Evolutionary conservation across 805 yeast genomes (phyloP), one percentile per base, ranked within the genome.

Genomic region (Candida broadrunensis): DNA sequence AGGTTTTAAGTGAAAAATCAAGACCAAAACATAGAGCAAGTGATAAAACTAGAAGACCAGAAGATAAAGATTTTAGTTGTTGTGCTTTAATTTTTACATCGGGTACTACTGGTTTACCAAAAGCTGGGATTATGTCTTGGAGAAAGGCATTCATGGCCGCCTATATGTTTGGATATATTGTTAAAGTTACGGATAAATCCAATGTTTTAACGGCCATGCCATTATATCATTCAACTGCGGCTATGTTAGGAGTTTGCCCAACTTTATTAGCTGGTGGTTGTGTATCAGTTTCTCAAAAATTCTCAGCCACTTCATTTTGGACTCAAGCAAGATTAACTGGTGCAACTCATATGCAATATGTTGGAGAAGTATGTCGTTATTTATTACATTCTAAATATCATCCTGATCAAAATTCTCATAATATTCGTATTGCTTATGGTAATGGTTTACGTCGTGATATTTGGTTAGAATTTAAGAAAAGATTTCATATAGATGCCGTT

Each of bases 41-140:
- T 0, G 81, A 81, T 50, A 50, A 62, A 7, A 62, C 77, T 8
- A 77, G 96, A 61, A 77, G 85, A 48, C 76, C 78, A 7, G 62
- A 63, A 7, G 80, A 80, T 38, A 61, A 70, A 11, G 84, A 83
- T 56, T 77, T 70, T 49, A 76, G 79, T 41, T 76, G 91, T 3
- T 82, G 85, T 16, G 75, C 83, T 48, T 73, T 87, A 49, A 87
- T 90, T 38, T 90, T 83, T 61, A 90, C 98, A 0, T 86, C 96
- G 0, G 98, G 98, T 30, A 91, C 97, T 5, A 88, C 97, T 0
- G 97, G 97, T 0, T 66, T 90, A 46, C 97, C 98, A 13, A 90
- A 90, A 61, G 85, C 97, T 4, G 97, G 96, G 2, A 84, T 86
- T 41, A 82, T 90, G 81, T 83, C 93, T 4, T 89, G 97, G 97